Conservation (phyloP, 179 eudicot genomes). For the Dionaea muscipula region DNA sequence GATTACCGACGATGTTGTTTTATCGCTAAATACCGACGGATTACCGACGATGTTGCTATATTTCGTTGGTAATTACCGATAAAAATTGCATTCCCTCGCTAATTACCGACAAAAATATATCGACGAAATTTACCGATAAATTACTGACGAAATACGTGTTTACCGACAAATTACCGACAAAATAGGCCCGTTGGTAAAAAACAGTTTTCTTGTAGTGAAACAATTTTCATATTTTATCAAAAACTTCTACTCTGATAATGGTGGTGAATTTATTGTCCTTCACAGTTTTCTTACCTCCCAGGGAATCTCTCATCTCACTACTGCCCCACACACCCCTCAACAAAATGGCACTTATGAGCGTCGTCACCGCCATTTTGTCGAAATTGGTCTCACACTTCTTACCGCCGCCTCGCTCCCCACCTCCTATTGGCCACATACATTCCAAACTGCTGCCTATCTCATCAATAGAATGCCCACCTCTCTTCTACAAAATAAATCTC, state of each 20-base stretch:
- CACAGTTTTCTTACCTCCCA: neutral
- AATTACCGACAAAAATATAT: too few species aligned
- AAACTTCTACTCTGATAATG: neutral
- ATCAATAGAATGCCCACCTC: neutral
- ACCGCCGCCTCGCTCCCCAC: neutral
- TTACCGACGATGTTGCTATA: too few species aligned
- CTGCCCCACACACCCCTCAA: slow-evolving; percentile 6
- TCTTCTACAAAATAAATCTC: neutral
- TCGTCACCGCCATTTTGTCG: neutral
- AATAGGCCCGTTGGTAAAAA: too few species aligned
- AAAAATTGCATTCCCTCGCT: too few species aligned
- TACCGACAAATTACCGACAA: too few species aligned
- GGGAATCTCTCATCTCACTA: slow-evolving; percentile 6
- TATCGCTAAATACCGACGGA: too few species aligned
- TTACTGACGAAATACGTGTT: too few species aligned
- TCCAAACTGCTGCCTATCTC: neutral
- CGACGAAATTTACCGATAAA: too few species aligned
- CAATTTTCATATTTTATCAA: neutral
- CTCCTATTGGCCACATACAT: neutral
- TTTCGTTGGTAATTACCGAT: too few species aligned
- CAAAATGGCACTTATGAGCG: slow-evolving; percentile 4
- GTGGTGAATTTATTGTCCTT: neutral
- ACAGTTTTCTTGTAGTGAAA: too few species aligned
- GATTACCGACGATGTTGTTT: too few species aligned
- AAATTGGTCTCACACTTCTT: neutral